Evolutionary conservation across 345 rosid species (phyloP), one percentile per base, ranked within the genome.

Genomic region (Populus tremula): DNA sequence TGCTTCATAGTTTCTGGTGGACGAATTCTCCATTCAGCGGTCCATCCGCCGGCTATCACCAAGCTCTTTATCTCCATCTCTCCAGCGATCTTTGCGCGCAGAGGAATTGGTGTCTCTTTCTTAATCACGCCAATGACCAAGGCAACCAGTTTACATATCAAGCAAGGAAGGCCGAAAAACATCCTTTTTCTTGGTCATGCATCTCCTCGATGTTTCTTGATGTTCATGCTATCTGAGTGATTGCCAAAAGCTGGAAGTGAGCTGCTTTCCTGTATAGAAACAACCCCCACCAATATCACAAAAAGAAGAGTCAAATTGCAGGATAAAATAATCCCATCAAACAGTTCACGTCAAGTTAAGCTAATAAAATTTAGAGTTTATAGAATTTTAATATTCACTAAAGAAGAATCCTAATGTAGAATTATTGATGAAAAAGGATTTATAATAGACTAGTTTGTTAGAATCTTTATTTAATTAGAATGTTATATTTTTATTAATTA

Each of bases 121-220:
- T 80, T 96, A 98, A 84, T 96, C 97, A 33, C 90, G 97, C 98
- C 99, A 96, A 76, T 91, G 93, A 79, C 90, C 95, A 75, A 88
- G 91, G 16, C 91, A 91, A 81, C 91, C 87, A 75, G 90, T 78
- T 76, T 91, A 97, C 85, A 81, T 88, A 66, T 92, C 97, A 88
- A 89, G 86, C 77, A 90, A 86, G 70, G 98, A 93, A 50, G 99
- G 95, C 74, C 94, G 85, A 69, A 90, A 91, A 80, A 91, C 90
- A 87, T 89, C 94, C 84, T 87, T 96, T 79, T 89, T 94, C 91
- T 89, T 73, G 90, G 63, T 91, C 97, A 59, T 69, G 86, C 82
- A 87, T 76, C 81, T 88, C 97, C 76, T 89, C 97, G 67, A 79
- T 85, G 78, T 79, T 88, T 70, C 91, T 92, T 8, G 92, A 71